Evolutionary conservation across 2,329 filamentous ascomycete species (phyloP), one percentile per base, ranked within the genome.

Genomic region (Aureobasidium sp.): DNA sequence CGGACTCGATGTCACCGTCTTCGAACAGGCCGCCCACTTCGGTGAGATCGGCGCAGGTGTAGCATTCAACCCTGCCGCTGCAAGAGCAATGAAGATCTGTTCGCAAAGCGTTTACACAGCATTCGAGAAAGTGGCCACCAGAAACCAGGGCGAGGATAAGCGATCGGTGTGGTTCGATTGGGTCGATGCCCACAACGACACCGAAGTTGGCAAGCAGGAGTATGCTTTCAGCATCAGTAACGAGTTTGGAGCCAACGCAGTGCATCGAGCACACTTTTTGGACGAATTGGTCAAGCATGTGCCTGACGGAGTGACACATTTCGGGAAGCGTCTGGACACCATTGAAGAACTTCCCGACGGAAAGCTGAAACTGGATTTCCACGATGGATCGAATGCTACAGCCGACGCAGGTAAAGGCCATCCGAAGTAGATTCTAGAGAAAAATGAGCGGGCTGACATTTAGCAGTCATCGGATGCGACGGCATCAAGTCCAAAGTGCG

Each of bases 401-500:
- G 72, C 69, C 22, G 71, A 74, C 63, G 67, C 67, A 20, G 64
- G 65, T 67, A 42, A 58, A 55, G 49, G 44, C 36, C 20, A 56
- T 15, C 42, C 48, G 4, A 31, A n/a, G 49, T 37, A 20, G 29
- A 12, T 22, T 9, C 7, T 57, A 12, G 44, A 27, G 14, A 61
- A n/a, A 36, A 4, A n/a, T 11, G 44, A 60, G 31, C 34, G 41
- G 51, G 31, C 48, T 59, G 34, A 62, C 62, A 15, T 62, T 57
- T 7, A 5, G 75, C 77, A 1, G 80, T 85, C 0, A 76, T 88
- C 62, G 85, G 83, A 5, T 86, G 83, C 68, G 86, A 88, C 70
- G 86, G 86, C 0, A 85, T 88, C 68, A 84, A 84, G 68, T 84
- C 82, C 0, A 74, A 76, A 3, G 76, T 82, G 2, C 76, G 86